phyloP scores from a whole-genome alignment of 768 basidiomycete species.

The Xerocomellus chrysenteron region DNA sequence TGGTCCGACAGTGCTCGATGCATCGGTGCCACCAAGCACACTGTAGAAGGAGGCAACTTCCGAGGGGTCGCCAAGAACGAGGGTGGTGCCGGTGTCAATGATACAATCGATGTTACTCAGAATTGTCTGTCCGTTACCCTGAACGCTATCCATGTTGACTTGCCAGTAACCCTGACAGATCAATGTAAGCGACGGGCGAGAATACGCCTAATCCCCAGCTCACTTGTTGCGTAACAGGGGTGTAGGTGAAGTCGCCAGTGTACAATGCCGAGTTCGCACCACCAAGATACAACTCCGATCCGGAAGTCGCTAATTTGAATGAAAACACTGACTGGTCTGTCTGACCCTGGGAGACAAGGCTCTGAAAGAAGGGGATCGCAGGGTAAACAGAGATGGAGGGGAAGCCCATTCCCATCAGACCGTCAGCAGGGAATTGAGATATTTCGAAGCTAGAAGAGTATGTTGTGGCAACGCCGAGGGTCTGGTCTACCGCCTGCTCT shows the following conservation, averaged over 20 bases:
- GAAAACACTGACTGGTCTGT: constrained; percentile 39
- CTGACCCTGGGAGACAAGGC: constrained; percentile 37
- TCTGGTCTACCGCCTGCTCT: constrained; percentile 11
- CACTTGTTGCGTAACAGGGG: constrained; percentile 9
- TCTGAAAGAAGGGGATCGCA: constrained; percentile 40
- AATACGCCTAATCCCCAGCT: not conserved
- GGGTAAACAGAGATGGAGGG: constrained; percentile 35
- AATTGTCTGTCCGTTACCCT: not conserved
- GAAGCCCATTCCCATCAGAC: constrained; percentile 44
- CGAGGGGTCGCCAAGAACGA: constrained; percentile 4
- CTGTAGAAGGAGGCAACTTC: constrained; percentile 21
- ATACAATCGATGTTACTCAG: constrained; percentile 6
- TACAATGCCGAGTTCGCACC: constrained; percentile 46
- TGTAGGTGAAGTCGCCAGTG: constrained; percentile 44
- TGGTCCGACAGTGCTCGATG: constrained; percentile 12
- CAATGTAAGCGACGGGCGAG: not conserved
- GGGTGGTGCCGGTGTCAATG: constrained; percentile 25
- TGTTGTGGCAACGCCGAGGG: constrained; percentile 10
- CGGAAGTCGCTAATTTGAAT: constrained; percentile 44
- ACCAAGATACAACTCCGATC: constrained; percentile 51
- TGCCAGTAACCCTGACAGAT: constrained; percentile 20
- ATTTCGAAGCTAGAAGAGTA: constrained; percentile 7
- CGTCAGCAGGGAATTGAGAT: constrained; percentile 18
- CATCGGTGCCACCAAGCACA: constrained; percentile 25
- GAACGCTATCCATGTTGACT: constrained; percentile 12